Evolutionary conservation across 1,139 yeast genomes (phyloP), one percentile per base, ranked within the genome.

Genomic region (Suhomyces yuchorum): DNA sequence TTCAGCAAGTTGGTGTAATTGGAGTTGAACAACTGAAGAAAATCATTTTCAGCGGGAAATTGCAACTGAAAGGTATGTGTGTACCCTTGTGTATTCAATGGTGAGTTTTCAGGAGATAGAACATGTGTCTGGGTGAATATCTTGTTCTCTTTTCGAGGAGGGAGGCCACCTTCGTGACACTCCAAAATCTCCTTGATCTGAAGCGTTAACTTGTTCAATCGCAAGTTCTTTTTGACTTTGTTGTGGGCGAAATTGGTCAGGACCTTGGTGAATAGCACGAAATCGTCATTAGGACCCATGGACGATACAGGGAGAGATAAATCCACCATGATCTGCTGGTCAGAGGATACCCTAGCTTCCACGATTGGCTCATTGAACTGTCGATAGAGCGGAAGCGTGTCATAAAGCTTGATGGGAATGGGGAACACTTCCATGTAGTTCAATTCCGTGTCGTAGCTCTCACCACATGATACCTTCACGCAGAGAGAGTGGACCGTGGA

Each of bases 141-240:
- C 49, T 71, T 71, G 26, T 55, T 40, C 42, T 71, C 78, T 50
- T 67, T 68, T 20, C 54, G 58, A 5, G 71, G 63, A 2, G 78
- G 73, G n/a, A 75, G 58, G 0, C 80, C 80, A 1, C 78, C 84
- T 54, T 75, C 78, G 51, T 68, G 75, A 50, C 78, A 73, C 50
- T 75, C 78, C 37, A 75, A 51, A 8, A 77, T 64, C 56, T 84
- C 88, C 50, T 75, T 74, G 11, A 83, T 57, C 54, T 81, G 84
- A 40, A 80, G 65, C 0, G 73, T 66, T 8, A 82, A 62, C 45
- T 69, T 69, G 53, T 77, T 80, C 35, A 84, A 56, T 46, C 71
- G 72, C 15, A 81, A 56, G 48, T 64, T 67, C 54, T 67, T 75
- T 41, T 62, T 67, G 5, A 70, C 55, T 43, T 64, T 67, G 48